Conservation (phyloP, 192 early-diverging fungal species). For the Coemansia sp. region DNA sequence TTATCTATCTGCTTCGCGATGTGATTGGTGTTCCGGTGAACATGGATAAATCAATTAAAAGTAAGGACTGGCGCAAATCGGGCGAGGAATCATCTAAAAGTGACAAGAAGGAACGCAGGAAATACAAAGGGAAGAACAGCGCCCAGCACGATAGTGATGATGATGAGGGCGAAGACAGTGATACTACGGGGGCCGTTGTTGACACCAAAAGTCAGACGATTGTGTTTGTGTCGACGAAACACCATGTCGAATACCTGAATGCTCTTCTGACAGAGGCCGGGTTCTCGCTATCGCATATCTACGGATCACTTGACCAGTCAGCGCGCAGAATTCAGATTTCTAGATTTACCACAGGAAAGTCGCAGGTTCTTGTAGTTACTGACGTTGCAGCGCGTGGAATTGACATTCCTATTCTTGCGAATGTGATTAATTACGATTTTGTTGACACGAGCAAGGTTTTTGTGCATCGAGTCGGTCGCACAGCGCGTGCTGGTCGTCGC, state of each 20-base stretch:
- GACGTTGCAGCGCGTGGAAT: conserved; percentile 99
- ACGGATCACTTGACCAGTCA: conserved; percentile 91
- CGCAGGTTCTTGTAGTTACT: conserved; percentile 87
- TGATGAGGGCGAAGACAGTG: conserved; percentile 6
- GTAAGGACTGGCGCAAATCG: conserved; percentile 21
- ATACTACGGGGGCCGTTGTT: not conserved
- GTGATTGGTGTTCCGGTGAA: conserved; percentile 69
- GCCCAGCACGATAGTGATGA: not conserved
- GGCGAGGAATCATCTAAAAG: conserved; percentile 7
- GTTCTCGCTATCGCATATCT: conserved; percentile 82
- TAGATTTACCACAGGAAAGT: conserved; percentile 75
- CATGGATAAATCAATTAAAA: conserved; percentile 49
- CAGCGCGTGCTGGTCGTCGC: conserved; percentile 88
- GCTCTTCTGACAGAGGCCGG: conserved; percentile 69
- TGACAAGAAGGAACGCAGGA: conserved; percentile 16
- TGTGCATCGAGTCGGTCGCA: conserved; percentile 95
- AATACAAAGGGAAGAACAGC: conserved; percentile 37
- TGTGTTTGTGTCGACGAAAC: conserved; percentile 94
- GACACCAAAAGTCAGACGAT: conserved; percentile 68
- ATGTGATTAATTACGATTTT: conserved; percentile 98
- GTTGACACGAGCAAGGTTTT: conserved; percentile 90
- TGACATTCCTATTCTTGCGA: conserved; percentile 95
- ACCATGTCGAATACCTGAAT: conserved; percentile 95
- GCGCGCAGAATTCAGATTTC: conserved; percentile 86
- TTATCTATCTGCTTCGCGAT: conserved; percentile 79